Conservation (phyloP, 2,329 filamentous ascomycete genomes). For the Alternaria sp. region DNA sequence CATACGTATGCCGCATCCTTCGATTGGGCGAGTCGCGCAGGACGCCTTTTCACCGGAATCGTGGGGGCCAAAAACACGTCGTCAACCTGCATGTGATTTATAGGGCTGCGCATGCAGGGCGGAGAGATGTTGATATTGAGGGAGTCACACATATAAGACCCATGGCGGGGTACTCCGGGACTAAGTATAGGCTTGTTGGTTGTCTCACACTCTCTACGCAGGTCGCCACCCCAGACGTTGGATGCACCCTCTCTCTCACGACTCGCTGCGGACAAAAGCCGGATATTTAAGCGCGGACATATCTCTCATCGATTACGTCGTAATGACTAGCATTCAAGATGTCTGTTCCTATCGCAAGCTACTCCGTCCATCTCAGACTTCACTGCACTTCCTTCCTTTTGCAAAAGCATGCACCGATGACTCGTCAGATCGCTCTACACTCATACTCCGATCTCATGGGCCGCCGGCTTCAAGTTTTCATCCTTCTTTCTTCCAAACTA, state of each 20-base stretch:
- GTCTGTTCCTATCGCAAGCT: neutral
- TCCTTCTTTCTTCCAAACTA: neutral
- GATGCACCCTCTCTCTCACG: neutral
- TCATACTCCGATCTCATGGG: neutral
- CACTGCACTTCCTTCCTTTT: neutral
- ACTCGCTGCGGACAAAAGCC: neutral
- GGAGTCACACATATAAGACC: neutral
- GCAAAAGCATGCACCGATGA: neutral
- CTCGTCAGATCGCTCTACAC: neutral
- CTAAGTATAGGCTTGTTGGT: neutral
- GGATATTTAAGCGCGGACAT: neutral
- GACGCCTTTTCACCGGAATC: conserved; percentile 22
- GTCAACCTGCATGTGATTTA: conserved; percentile 10
- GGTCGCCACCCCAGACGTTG: neutral
- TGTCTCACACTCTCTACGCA: neutral
- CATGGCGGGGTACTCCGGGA: neutral
- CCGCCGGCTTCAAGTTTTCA: neutral
- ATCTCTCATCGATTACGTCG: neutral
- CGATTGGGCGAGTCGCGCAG: conserved; percentile 12
- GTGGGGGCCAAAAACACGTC: conserved; percentile 27
- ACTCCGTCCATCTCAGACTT: neutral
- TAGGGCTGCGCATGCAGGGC: conserved; percentile 7
- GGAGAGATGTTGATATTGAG: conserved; percentile 5
- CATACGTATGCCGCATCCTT: conserved; percentile 12
- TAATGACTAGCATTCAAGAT: neutral